Base-by-base conservation (phyloP, 176 grass and related monocot genomes). In the Bolboschoenus planiculmis region DNA sequence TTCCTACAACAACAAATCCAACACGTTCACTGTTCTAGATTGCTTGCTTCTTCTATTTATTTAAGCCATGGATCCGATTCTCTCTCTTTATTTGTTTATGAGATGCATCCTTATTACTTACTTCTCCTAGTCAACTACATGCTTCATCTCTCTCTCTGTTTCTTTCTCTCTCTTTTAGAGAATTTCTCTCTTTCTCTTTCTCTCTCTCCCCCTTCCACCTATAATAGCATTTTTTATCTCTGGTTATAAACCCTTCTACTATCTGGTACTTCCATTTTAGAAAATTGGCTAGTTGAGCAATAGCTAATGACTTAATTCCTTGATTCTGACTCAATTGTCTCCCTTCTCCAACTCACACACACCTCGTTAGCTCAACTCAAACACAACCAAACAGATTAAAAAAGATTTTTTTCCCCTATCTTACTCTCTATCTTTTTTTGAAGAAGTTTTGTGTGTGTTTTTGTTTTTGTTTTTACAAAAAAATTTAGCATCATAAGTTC, bases 61-160 rank as follows among this genome's bases (percentile, higher is more conserved):
- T 35, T 43, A 70, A 70, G 65, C 7, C 65, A 70, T 70, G 65
- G 37, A 70, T 70, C 65, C 65, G 65, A 70, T 70, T 70, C 65
- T 70, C 18, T 40, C 35, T 23, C 16, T 1, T 27, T 29, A 61
- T 61, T 61, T 61, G 58, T 14, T 30, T 10, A 61, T 24, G 57
- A 10, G 23, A 30, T 30, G 24, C 57, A 30, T 61, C 24, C 57
- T 0, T 11, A 61, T n/a, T n/a, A n/a, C n/a, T 61, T 30, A 61
- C 24, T 30, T 61, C 58, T 30, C 58, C 58, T 61, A 61, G 58
- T 61, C 58, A 61, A 61, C 58, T 56, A 21, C n/a, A n/a, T n/a
- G n/a, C n/a, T n/a, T n/a, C n/a, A n/a, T n/a, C n/a, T n/a, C n/a
- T n/a, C n/a, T n/a, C n/a, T n/a, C n/a, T n/a, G n/a, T n/a, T n/a